Evolutionary conservation across 163 green algal species (phyloP).

Genomic region (Prototheca wickerhamii): DNA sequence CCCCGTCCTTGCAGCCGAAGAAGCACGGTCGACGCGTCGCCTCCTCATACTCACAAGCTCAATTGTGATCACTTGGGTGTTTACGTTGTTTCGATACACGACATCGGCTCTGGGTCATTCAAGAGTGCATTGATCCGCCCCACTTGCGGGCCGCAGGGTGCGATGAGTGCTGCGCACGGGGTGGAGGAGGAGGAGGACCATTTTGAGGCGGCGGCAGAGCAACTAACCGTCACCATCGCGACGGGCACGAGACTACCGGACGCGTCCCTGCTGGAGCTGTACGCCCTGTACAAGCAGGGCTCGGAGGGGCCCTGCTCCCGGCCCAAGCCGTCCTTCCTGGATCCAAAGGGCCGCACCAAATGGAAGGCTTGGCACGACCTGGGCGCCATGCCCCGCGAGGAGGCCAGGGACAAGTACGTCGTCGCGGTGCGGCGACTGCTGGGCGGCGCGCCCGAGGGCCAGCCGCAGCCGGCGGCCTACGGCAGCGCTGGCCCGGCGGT

Average conservation of each 20-base stretch:
- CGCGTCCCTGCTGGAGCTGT: slow-evolving; percentile 30
- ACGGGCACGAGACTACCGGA: neutral
- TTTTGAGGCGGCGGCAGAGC: slow-evolving; percentile 27
- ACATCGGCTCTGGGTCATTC: neutral
- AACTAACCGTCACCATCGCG: slow-evolving; percentile 7
- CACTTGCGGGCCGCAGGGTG: too few relatives aligned
- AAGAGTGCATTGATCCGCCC: neutral
- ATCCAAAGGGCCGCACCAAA: slow-evolving; percentile 39
- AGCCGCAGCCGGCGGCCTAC: too few relatives aligned
- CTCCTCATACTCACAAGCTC: too few relatives aligned
- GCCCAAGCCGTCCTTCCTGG: slow-evolving; percentile 40
- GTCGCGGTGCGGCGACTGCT: neutral
- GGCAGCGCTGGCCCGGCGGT: neutral
- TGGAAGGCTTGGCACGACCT: slow-evolving; percentile 34
- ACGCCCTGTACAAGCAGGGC: slow-evolving; percentile 49
- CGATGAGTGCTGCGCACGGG: neutral
- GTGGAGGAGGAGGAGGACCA: slow-evolving; percentile 1
- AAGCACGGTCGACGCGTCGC: too few relatives aligned
- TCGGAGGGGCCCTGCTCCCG: slow-evolving; percentile 28
- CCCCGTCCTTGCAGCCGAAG: too few relatives aligned
- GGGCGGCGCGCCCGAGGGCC: too few relatives aligned
- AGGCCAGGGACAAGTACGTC: neutral
- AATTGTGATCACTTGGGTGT: too few relatives aligned
- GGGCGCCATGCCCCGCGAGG: neutral
- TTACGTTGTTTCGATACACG: neutral